Conservation (phyloP, 2,329 filamentous ascomycete species). For the Clarireedia paspali region DNA sequence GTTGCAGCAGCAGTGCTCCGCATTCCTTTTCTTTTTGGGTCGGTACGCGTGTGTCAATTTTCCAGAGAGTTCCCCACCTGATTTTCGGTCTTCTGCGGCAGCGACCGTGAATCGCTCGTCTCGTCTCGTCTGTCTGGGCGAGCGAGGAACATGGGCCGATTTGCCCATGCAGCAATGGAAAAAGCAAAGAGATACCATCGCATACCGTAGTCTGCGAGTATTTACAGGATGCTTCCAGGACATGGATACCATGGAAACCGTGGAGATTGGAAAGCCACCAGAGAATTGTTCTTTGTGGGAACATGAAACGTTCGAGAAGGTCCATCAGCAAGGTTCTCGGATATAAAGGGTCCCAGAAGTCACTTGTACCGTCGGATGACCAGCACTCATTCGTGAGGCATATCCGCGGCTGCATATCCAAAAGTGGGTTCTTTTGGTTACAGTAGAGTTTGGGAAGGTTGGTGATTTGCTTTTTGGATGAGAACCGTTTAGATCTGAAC, state of each 20-base stretch:
- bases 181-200: no score
- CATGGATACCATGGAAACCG: background rate
- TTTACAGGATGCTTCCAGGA: background rate
- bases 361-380: background rate
- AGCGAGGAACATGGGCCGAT: background rate
- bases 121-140: background rate
- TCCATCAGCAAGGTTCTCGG: conserved; percentile 21
- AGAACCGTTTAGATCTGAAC: no score
- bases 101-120: background rate
- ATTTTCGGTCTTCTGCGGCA: background rate
- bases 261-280: background rate
- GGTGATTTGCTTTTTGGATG: no score
- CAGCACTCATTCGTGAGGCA: background rate
- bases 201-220: no score
- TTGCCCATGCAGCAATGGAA: no score
- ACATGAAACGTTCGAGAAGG: conserved; percentile 27
- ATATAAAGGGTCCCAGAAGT: conserved; percentile 1
- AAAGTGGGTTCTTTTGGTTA: background rate
- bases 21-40: no score
- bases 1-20: background rate
- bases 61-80: background rate
- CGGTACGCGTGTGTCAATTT: no score
- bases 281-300: background rate
- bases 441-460: no score
- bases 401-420: background rate